Base-by-base conservation (phyloP, 2,329 filamentous ascomycete species). In the Lasiodiplodia gonubiensis region DNA sequence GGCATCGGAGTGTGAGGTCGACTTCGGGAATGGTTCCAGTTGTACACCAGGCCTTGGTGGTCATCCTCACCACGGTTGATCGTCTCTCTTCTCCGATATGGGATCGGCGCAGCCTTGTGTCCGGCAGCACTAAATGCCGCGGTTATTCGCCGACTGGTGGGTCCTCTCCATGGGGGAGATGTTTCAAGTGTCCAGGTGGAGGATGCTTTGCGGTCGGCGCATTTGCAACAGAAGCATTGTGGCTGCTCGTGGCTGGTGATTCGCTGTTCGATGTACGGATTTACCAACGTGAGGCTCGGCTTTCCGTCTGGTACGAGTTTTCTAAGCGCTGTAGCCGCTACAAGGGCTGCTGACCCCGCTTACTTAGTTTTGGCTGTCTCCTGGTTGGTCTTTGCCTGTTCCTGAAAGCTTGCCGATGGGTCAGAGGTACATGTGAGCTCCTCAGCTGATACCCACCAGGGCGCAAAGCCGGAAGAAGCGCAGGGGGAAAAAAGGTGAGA, bases 301-400 rank as follows among this genome's bases (percentile, higher is more conserved):
- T 5, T 4, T 8, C 2, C 0, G 16, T 42, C 14, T 57, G 39
- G 23, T 60, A 35, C 23, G 11, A 23, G 35, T 21, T 57, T 39
- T 39, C 48, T 61, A 49, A 25, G 57, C 57, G 57, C 57, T 61
- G 25, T 48, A 61, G 14, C 42, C 57, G 57, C 42, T 61, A 27
- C 25, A 18, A 27, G 3, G 21, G n/a, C 42, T 4, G 57, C 16
- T 48, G 39, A 16, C 57, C 42, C 33, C 57, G 57, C 57, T 61
- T 49, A 35, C 57, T 49, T 42, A 21, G 25, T 49, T 16, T 61
- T 30, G 12, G 6, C 27, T 30, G 18, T 35, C 33, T 21, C 11
- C 25, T 61, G 39, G 39, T 61, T 61, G 39, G 42, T 49, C 12
- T 21, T 48, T 35, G 14, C 21, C 23, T 11, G 57, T 61, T 61